Conservation (phyloP, 2,329 filamentous ascomycete species). For the Catunica adiposa region DNA sequence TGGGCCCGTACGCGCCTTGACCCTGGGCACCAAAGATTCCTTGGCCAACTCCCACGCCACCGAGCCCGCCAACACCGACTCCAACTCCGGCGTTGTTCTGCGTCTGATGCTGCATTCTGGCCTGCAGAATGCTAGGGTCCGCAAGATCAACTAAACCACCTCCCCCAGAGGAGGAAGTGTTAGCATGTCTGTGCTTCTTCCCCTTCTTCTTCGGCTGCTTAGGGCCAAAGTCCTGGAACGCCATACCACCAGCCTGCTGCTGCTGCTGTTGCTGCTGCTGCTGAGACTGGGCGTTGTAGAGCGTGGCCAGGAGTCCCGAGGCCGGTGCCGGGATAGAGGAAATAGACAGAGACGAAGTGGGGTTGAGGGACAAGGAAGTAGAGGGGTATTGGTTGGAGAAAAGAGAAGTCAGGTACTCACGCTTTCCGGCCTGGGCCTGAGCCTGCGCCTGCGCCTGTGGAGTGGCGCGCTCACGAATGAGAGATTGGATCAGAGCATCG, state of each 20-base stretch:
- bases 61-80: slow-evolving; percentile 12
- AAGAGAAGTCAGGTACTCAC: slow-evolving; percentile 95
- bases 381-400: slow-evolving; percentile 74
- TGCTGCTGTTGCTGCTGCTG: slow-evolving; percentile 10
- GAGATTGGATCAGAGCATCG: slow-evolving; percentile 60
- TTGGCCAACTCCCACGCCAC: slow-evolving; percentile 41
- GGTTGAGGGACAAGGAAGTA: slow-evolving; percentile 74
- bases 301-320: slow-evolving; percentile 78
- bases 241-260: slow-evolving; percentile 20
- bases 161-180: slow-evolving; percentile 99
- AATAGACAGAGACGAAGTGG: slow-evolving; percentile 78
- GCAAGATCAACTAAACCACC: slow-evolving; percentile 99
- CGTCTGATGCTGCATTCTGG: slow-evolving; percentile 80
- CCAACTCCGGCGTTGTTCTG: slow-evolving; percentile 57
- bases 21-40: slow-evolving; percentile 64
- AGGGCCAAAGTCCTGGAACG: slow-evolving; percentile 74
- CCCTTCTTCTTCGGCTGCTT: slow-evolving; percentile 99
- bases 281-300: slow-evolving; percentile 59
- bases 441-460: slow-evolving; percentile 40
- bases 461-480: slow-evolving; percentile 52
- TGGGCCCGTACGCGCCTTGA: slow-evolving; percentile 89
- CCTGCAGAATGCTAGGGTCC: slow-evolving; percentile 98
- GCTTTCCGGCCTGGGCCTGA: slow-evolving; percentile 46
- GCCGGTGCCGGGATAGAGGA: slow-evolving; percentile 69
- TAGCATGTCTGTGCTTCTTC: slow-evolving; percentile 99